Conservation (phyloP, 441 rosid species). For the Mallotus japonicus region DNA sequence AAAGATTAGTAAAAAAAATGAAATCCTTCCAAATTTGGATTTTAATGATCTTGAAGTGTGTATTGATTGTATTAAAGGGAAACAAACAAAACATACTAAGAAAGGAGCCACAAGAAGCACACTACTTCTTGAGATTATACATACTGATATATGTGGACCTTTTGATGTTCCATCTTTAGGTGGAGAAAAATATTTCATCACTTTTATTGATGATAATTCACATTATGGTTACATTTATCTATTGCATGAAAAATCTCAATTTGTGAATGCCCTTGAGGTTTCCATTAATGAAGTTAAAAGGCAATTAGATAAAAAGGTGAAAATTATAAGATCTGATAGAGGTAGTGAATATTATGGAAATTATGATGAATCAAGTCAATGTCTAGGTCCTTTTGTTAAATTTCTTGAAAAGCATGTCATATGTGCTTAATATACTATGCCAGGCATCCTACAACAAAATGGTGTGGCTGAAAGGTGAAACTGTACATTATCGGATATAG, state of each 20-base stretch:
- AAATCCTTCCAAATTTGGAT: not conserved
- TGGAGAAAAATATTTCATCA: not conserved
- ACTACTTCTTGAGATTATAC: not conserved
- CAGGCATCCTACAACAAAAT: not conserved
- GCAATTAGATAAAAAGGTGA: not conserved
- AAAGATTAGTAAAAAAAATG: not conserved
- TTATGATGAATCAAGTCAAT: not conserved
- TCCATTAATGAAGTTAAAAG: not conserved
- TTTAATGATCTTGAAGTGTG: not conserved
- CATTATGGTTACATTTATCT: not conserved
- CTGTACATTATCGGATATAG: not conserved
- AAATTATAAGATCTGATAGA: not conserved
- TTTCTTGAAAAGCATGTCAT: not conserved
- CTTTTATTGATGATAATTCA: not conserved
- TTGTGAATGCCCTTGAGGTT: not conserved
- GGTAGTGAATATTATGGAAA: not conserved
- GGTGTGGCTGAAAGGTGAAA: not conserved
- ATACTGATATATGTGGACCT: not conserved
- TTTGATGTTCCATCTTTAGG: not conserved
- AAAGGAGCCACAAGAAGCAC: not conserved
- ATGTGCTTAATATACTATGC: not conserved
- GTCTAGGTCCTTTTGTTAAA: not conserved
- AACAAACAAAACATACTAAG: not conserved
- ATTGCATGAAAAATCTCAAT: constrained; percentile 8
- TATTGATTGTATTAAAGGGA: not conserved